Evolutionary conservation across 331 rosid genomes (phyloP), one percentile per base, ranked within the genome.

Genomic region (Malus hybrid): DNA sequence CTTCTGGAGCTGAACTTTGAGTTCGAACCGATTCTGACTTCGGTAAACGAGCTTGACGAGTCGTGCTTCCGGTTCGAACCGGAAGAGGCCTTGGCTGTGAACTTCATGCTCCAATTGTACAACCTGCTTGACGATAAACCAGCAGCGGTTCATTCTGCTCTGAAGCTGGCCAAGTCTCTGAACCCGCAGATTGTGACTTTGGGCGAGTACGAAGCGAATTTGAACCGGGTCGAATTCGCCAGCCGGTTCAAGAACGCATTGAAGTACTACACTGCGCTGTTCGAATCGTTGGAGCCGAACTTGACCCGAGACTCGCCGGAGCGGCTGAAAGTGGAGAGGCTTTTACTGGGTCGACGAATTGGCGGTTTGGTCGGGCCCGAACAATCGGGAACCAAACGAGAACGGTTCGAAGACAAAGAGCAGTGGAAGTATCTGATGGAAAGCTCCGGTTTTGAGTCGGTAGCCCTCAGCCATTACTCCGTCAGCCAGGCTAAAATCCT

Each of bases 101-200:
- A 94, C 74, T 89, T 94, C 83, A 90, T 94, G 99, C 96, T 94
- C 44, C 99, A 94, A 66, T 39, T 94, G 81, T 88, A 85, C 69
- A 88, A 91, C 42, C 96, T 94, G 1, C 73, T 94, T 20, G 97
- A 92, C 69, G 99, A 92, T 28, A 79, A 86, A 3, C 83, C 91
- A 0, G 6, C 69, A 14, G 86, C 81, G 0, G 96, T 92, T 1
- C 83, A 87, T 36, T 71, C 88, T 0, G 96, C 97, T 27, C 87
- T 94, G 5, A 67, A 42, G 3, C 80, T 92, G 42, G 99, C 97
- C 0, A 91, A 90, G 65, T 94, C 96, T 0, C 80, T 94, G 77
- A 89, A 86, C 70, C 96, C 99, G 0, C 87, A 22, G 34, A 87
- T 94, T 29, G 90, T 94, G 16, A 94, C 99, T 4, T 84, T 94